phyloP scores from a whole-genome alignment of 2,329 filamentous ascomycete genomes.

The Calonectria hawksworthii region DNA sequence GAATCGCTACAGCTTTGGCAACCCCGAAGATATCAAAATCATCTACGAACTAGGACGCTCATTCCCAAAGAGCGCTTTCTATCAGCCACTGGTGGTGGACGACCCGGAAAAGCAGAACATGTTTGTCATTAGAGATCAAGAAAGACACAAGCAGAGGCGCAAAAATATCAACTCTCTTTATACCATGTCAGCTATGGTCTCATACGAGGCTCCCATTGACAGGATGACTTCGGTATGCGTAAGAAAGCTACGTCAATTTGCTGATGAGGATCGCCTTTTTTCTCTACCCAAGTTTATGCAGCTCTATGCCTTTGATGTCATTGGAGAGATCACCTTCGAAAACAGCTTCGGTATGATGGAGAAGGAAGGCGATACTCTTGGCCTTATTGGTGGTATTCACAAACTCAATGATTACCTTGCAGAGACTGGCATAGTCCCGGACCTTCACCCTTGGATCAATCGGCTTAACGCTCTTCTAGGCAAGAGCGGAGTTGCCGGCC shows the following conservation, averaged over 20 bases:
- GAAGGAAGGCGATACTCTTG: neutral
- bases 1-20: slow-evolving; percentile 6
- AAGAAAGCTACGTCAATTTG: neutral
- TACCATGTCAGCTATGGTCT: neutral
- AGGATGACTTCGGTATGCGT: neutral
- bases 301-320: slow-evolving; percentile 38
- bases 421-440: neutral
- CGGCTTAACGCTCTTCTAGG: neutral
- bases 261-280: neutral
- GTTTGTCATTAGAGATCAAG: neutral
- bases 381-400: neutral
- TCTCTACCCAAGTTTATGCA: slow-evolving; percentile 13
- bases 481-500: neutral
- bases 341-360: neutral
- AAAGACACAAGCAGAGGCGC: neutral
- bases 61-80: neutral
- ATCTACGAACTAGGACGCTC: neutral
- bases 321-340: slow-evolving; percentile 17
- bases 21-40: neutral
- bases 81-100: neutral
- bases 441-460: neutral
- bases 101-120: neutral
- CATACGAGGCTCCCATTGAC: neutral
- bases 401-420: neutral
- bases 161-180: neutral